A percentile compares a stretch with the other conserved stretches of the same genome.
These are phyloP conservation scores for Exophiala oligosperma DNA, from an alignment of 2,329 filamentous ascomycete genomes.

Conservation along the genomic window DNA sequence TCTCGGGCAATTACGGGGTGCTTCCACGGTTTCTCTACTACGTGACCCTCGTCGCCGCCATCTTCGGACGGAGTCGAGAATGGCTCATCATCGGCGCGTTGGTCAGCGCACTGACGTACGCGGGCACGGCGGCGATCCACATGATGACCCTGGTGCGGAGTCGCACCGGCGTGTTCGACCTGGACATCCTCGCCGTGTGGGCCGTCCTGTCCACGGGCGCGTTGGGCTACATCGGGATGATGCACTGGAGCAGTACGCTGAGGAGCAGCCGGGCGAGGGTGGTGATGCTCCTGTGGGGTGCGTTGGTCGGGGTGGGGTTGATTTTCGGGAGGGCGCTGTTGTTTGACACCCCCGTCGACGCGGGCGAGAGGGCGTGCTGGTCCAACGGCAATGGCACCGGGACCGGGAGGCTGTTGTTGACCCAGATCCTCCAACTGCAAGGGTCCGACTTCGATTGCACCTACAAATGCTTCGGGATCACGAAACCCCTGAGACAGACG, in stretches of 20 bases:
- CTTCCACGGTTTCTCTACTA: constrained; percentile 33
- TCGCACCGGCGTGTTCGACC: constrained; percentile 27
- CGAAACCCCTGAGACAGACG: constrained; percentile 27
- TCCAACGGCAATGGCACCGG: constrained; percentile 16
- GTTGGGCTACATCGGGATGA: constrained; percentile 30
- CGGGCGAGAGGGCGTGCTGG: constrained; percentile 28
- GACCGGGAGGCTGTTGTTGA: too few species aligned
- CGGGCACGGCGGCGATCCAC: constrained; percentile 32
- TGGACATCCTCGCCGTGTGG: constrained; percentile 32
- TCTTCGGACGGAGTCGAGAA: constrained; percentile 31
- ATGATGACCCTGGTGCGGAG: constrained; percentile 29
- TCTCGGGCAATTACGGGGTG: constrained; percentile 33
- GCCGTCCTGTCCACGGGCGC: constrained; percentile 30
- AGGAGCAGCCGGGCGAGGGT: constrained; percentile 26
- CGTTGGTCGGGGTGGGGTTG: constrained; percentile 25
- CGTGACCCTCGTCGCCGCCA: constrained; percentile 31
- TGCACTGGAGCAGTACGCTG: constrained; percentile 30
- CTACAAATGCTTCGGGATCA: constrained; percentile 30
- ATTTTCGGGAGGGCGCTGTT: constrained; percentile 27
- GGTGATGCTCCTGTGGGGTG: constrained; percentile 30
- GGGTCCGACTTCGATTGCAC: constrained; percentile 31
- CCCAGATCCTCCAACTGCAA: constrained; percentile 1
- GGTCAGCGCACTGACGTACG: constrained; percentile 32
- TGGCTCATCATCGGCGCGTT: constrained; percentile 34
- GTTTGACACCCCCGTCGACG: constrained; percentile 19